Percentiles rank a stretch among this genome's conserved stretches.
Conservation (phyloP, 2,329 filamentous ascomycete species). For the Pyrenophora teres region DNA sequence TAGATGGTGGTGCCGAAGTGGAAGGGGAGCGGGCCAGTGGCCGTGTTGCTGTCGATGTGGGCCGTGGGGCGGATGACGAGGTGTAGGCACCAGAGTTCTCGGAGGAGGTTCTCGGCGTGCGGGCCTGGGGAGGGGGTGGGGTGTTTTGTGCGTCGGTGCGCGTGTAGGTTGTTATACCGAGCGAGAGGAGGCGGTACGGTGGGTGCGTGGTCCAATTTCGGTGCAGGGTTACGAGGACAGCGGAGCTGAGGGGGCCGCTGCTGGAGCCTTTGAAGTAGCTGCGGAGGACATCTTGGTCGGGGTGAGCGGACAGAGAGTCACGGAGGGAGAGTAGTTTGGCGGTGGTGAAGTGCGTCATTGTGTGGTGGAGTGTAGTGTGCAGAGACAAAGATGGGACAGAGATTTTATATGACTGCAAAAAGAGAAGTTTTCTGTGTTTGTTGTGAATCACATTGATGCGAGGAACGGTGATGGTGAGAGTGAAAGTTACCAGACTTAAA, state of each 20-base stretch:
- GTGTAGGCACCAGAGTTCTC: constrained; percentile 20
- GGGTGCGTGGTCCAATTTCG: constrained; percentile 14
- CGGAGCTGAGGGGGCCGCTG: constrained; percentile 8
- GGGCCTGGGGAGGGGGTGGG: constrained; percentile 7
- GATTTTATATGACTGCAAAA: no score
- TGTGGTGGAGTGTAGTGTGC: no score
- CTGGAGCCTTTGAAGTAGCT: constrained; percentile 7
- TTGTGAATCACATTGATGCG: no score
- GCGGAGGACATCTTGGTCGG: constrained; percentile 6
- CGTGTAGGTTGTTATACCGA: constrained; percentile 23
- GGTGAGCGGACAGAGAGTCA: not conserved
- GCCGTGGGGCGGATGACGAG: constrained; percentile 14
- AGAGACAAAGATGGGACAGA: no score
- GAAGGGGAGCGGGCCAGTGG: constrained; percentile 9
- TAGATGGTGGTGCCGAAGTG: constrained; percentile 24
- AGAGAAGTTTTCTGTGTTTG: no score
- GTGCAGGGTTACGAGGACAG: constrained; percentile 19
- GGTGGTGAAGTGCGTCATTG: no score
- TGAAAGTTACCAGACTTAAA: no score
- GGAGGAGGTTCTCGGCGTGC: constrained; percentile 20
- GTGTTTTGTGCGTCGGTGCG: not conserved
- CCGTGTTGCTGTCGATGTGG: constrained; percentile 11
- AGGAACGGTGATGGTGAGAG: no score
- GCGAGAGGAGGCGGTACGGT: constrained; percentile 18
- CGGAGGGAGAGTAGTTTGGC: no score